Evolutionary conservation across 805 yeast species (phyloP).

Genomic region (Kodamaea kakaduensis): DNA sequence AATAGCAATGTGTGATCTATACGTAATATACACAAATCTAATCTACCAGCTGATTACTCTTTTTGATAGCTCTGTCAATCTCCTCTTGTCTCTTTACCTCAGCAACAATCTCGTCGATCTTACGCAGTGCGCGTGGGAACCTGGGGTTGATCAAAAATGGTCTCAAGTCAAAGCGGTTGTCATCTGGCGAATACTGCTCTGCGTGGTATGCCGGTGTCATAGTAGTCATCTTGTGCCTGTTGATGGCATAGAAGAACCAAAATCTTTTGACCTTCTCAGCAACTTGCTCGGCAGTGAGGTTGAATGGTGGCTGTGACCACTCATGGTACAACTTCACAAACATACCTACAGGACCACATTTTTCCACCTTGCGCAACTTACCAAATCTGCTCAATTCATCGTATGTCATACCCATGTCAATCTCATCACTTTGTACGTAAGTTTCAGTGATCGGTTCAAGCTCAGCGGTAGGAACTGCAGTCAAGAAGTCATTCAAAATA

Average conservation of each 20-base stretch:
- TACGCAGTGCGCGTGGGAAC: conserved; percentile 84
- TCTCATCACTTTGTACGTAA: conserved; percentile 94
- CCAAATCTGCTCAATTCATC: conserved; percentile 93
- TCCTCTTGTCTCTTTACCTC: conserved; percentile 32
- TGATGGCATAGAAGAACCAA: conserved; percentile 90
- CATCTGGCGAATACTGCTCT: conserved; percentile 97
- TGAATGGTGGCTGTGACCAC: conserved; percentile 71
- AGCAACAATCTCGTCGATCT: conserved; percentile 78
- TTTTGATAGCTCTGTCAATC: conserved; percentile 15
- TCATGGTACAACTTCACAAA: conserved; percentile 83
- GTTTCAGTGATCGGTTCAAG: conserved; percentile 90
- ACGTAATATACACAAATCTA: neutral
- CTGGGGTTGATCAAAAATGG: conserved; percentile 93
- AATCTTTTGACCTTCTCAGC: conserved; percentile 91
- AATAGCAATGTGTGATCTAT: neutral
- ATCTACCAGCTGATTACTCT: conserved; percentile 19
- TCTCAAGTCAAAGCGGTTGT: conserved; percentile 90
- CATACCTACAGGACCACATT: conserved; percentile 96
- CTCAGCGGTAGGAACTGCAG: conserved; percentile 97
- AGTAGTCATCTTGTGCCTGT: conserved; percentile 97
- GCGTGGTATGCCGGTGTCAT: conserved; percentile 97
- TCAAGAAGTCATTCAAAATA: conserved; percentile 68
- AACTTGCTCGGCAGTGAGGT: conserved; percentile 74
- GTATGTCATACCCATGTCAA: conserved; percentile 97
- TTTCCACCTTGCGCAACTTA: conserved; percentile 80